Percentiles rank a stretch among this genome's conserved stretches.
phyloP scores from a whole-genome alignment of 495 filamentous ascomycete species.

The Cenococcum geophilum region DNA sequence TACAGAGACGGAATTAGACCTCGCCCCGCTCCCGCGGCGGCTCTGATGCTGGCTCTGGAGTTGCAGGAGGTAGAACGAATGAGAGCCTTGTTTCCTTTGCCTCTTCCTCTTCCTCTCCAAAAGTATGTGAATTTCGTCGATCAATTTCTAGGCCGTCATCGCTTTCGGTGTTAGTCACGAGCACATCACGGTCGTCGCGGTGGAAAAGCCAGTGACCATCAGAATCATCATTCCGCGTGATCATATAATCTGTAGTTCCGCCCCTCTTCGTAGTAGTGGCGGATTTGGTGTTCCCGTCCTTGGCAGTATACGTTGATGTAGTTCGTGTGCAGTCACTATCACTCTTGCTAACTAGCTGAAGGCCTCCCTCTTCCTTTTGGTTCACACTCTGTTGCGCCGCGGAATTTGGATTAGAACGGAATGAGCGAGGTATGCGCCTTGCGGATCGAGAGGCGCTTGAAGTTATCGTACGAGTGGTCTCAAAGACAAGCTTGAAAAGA shows the following conservation, averaged over 20 bases:
- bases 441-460: background rate
- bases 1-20: no score
- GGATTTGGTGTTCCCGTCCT: background rate
- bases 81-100: background rate
- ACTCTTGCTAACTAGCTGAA: background rate
- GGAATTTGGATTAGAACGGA: background rate
- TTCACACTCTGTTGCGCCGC: background rate
- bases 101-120: slow-evolving; percentile 3
- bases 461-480: slow-evolving; percentile 3
- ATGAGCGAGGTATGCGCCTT: background rate
- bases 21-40: no score
- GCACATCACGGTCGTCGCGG: background rate
- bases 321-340: background rate
- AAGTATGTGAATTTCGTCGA: background rate
- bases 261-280: background rate
- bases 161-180: background rate
- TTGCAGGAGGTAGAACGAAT: background rate
- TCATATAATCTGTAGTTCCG: background rate
- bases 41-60: background rate
- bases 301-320: background rate
- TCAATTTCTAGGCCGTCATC: background rate
- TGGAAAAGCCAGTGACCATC: background rate
- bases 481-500: slow-evolving; percentile 22
- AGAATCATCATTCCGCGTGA: background rate
- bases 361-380: background rate